Percentiles rank a stretch among this genome's conserved stretches.
phyloP scores from a whole-genome alignment of 2,329 filamentous ascomycete species.

The Neodidymelliopsis sp. region DNA sequence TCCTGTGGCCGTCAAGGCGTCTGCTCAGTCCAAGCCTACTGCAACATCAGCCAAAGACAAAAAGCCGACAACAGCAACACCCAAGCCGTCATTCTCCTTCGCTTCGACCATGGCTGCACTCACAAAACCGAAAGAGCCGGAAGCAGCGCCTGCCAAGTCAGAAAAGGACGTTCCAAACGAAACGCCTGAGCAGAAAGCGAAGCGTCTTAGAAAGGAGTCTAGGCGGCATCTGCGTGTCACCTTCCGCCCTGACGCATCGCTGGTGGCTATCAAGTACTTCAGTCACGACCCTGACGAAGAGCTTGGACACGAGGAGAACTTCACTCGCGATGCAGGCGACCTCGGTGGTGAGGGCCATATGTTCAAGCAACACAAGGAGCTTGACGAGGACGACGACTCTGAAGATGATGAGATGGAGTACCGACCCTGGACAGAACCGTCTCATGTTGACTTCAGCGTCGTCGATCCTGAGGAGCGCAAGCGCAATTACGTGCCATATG shows the following conservation, averaged over 20 bases:
- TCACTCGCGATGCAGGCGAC: constrained; percentile 75
- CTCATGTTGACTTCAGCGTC: constrained; percentile 53
- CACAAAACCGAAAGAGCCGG: constrained; percentile 63
- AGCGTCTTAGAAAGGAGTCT: constrained; percentile 75
- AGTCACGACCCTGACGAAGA: constrained; percentile 76
- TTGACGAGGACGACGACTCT: constrained; percentile 68
- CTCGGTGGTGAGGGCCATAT: constrained; percentile 69
- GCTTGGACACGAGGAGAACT: constrained; percentile 69
- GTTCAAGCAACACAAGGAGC: constrained; percentile 67
- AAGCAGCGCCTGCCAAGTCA: constrained; percentile 55
- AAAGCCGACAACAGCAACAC: constrained; percentile 33
- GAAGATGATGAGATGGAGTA: constrained; percentile 59
- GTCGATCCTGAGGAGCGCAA: constrained; percentile 51
- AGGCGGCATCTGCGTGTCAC: constrained; percentile 73
- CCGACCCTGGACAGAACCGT: constrained; percentile 43
- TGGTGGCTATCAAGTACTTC: constrained; percentile 74
- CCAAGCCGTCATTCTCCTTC: constrained; percentile 50
- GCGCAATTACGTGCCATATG: constrained; percentile 55
- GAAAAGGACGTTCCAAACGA: constrained; percentile 65
- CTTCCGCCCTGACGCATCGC: constrained; percentile 72
- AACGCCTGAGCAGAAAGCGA: constrained; percentile 71
- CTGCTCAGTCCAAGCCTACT: constrained; percentile 36
- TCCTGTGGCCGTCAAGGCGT: constrained; percentile 32
- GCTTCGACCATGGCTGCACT: constrained; percentile 51
- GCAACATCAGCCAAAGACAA: constrained; percentile 35